Conservation (phyloP, 768 basidiomycete species). For the Hirschioporus abietinus region DNA sequence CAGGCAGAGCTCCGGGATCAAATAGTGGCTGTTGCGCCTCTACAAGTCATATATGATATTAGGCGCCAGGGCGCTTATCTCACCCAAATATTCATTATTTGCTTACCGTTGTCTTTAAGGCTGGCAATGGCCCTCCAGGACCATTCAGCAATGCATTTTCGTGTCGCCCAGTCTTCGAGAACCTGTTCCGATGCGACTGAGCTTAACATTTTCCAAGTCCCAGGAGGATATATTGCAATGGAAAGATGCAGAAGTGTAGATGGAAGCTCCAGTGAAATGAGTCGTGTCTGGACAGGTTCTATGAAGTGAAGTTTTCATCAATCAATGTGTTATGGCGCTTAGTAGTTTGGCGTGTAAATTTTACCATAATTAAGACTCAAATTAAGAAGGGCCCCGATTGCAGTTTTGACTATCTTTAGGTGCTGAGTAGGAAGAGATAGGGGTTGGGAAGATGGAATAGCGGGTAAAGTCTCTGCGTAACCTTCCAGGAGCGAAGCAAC, state of each 20-base stretch:
- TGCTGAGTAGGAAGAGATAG: constrained; percentile 53
- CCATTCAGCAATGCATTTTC: constrained; percentile 66
- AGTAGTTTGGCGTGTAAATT: background rate
- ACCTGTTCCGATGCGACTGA: constrained; percentile 12
- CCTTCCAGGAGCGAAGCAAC: constrained; percentile 64
- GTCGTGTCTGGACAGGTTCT: constrained; percentile 68
- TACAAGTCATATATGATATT: too few species aligned
- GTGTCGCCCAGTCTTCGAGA: constrained; percentile 58
- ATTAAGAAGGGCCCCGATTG: constrained; percentile 76
- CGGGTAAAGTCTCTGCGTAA: constrained; percentile 45
- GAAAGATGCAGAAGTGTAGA: constrained; percentile 65
- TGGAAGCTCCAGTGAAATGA: constrained; percentile 66
- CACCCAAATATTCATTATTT: constrained; percentile 8
- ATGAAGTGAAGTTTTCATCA: constrained; percentile 9
- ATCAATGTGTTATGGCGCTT: constrained; percentile 5
- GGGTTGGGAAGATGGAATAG: constrained; percentile 30
- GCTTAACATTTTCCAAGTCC: constrained; percentile 47
- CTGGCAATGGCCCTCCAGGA: constrained; percentile 72
- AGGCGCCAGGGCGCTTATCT: background rate
- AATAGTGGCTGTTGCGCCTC: constrained; percentile 44
- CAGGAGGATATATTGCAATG: constrained; percentile 66
- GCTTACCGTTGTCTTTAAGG: constrained; percentile 65
- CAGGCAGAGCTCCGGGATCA: constrained; percentile 56
- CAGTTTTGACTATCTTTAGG: constrained; percentile 69
- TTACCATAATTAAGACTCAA: constrained; percentile 71